phyloP scores from a whole-genome alignment of 2,329 filamentous ascomycete species.

The Penicillium griseofulvum region DNA sequence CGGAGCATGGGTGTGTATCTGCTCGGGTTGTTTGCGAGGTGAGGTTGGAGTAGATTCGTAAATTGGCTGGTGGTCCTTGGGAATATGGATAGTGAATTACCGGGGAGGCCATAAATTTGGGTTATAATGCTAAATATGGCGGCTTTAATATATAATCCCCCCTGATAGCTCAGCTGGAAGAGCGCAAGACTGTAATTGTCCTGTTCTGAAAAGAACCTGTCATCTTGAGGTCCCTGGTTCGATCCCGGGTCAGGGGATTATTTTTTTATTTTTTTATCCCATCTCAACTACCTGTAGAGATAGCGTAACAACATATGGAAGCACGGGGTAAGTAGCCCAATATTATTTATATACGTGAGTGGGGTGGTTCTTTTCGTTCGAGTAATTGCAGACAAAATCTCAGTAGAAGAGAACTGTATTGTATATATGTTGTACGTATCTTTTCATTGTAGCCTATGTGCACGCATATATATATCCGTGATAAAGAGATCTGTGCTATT shows the following conservation, averaged over 20 bases:
- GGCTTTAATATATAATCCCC: not conserved
- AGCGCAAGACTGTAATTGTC: conserved; percentile 5
- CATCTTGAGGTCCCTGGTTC: conserved; percentile 6
- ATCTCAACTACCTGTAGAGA: no score
- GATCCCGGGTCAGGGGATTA: conserved; percentile 4
- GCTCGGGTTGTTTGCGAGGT: not conserved
- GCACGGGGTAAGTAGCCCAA: no score
- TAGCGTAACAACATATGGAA: no score
- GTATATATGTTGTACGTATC: no score
- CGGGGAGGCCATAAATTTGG: no score
- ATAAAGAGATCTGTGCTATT: no score
- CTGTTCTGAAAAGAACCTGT: not conserved
- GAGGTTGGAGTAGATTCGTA: not conserved
- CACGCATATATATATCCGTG: no score
- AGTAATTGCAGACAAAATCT: no score
- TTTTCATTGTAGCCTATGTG: no score
- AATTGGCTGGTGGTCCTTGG: not conserved
- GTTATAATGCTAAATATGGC: rapidly evolving
- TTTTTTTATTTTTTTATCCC: not conserved
- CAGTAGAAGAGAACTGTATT: no score
- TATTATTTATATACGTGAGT: no score
- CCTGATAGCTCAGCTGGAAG: conserved; percentile 8
- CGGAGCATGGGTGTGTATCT: conserved; percentile 12
- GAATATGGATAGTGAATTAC: not conserved
- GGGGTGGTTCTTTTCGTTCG: no score